Conservation (phyloP, 768 basidiomycete genomes). For the Lentinula sp. region DNA sequence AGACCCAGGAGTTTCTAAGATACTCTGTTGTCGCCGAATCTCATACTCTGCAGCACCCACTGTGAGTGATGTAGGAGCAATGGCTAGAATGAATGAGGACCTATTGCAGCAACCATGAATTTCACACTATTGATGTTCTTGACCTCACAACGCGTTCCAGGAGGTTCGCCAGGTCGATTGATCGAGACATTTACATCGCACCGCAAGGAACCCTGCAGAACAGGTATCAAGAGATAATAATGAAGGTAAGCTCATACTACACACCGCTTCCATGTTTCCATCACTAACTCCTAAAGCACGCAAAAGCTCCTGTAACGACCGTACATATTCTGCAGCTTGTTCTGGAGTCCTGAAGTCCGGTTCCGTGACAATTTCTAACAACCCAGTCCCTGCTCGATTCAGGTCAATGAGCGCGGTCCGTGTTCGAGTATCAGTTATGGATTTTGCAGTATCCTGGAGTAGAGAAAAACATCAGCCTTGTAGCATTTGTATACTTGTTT, state of each 20-base stretch:
- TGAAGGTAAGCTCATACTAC: conserved; percentile 7
- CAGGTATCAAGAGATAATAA: background rate
- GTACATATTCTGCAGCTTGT: conserved; percentile 85
- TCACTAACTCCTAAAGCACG: conserved; percentile 84
- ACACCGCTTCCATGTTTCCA: conserved; percentile 94
- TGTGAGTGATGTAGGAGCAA: background rate
- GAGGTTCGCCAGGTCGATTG: conserved; percentile 54
- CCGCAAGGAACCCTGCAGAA: conserved; percentile 76
- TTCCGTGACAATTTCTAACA: conserved; percentile 95
- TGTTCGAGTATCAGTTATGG: conserved; percentile 49
- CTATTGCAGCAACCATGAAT: conserved; percentile 79
- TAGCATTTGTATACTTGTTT: background rate
- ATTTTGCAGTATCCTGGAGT: conserved; percentile 87
- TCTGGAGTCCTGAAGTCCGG: conserved; percentile 92
- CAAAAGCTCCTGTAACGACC: conserved; percentile 73
- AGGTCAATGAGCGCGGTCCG: conserved; percentile 68
- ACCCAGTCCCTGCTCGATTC: conserved; percentile 81
- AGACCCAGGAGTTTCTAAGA: conserved; percentile 28
- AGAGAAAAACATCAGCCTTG: conserved; percentile 3
- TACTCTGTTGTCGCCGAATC: conserved; percentile 67
- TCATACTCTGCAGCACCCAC: conserved; percentile 47
- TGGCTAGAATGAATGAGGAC: conserved; percentile 31
- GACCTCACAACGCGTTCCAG: conserved; percentile 87
- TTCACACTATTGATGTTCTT: conserved; percentile 94
- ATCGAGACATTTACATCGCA: conserved; percentile 97